Conservation (phyloP, 1,284 basidiomycete species). For the Golubevia sp. region DNA sequence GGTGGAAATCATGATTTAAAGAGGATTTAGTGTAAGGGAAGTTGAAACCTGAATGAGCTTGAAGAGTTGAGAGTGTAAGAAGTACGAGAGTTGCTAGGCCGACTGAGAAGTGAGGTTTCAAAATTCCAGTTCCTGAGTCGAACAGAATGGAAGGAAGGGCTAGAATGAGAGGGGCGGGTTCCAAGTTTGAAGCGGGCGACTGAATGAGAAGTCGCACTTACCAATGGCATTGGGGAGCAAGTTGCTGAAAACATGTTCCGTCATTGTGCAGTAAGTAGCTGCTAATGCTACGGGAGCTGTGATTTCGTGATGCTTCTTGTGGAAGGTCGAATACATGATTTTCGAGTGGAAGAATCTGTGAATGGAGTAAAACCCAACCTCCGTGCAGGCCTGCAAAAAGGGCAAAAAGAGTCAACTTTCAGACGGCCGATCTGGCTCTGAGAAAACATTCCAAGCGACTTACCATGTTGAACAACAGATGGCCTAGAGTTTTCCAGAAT, state of each 20-base stretch:
- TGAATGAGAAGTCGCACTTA: not conserved
- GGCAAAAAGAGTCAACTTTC: not conserved
- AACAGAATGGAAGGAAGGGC: not conserved
- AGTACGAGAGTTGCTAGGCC: slow-evolving; percentile 14
- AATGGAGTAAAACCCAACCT: slow-evolving; percentile 18
- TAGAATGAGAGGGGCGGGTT: not conserved
- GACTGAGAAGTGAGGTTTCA: slow-evolving; percentile 11
- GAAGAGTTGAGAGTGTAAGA: slow-evolving; percentile 12
- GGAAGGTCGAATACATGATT: slow-evolving; percentile 7
- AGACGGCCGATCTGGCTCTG: not conserved
- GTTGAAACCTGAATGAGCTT: slow-evolving; percentile 19
- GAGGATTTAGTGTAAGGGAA: slow-evolving; percentile 7
- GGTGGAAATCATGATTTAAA: slow-evolving; percentile 19
- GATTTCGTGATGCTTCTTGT: slow-evolving; percentile 25
- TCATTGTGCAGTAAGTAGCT: slow-evolving; percentile 17
- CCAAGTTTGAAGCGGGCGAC: not conserved
- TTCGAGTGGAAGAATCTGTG: slow-evolving; percentile 14
- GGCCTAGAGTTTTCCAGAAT: slow-evolving; percentile 9
- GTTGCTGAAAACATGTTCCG: slow-evolving; percentile 19
- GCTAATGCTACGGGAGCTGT: slow-evolving; percentile 21
- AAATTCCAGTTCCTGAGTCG: not conserved
- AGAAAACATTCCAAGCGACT: not conserved
- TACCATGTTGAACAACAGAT: slow-evolving; percentile 1
- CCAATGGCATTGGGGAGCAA: slow-evolving; percentile 16
- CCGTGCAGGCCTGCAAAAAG: not conserved